These are phyloP conservation scores for Panicum hallii DNA, from an alignment of 202 grass and related monocot species.

Conservation along the genomic window DNA sequence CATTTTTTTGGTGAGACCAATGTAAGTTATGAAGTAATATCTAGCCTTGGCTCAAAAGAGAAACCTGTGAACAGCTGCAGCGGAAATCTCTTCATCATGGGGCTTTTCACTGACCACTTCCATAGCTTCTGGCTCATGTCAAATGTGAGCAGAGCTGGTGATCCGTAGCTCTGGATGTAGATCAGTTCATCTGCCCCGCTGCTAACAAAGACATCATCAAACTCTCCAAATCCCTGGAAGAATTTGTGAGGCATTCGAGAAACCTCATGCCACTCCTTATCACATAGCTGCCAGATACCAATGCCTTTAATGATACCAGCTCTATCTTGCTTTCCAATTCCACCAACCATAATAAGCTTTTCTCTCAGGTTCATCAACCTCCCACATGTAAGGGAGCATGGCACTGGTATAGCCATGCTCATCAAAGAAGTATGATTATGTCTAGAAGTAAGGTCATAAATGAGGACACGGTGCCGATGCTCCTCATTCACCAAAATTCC, in stretches of 20 bases:
- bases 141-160: constrained; percentile 72
- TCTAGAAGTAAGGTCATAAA: constrained; percentile 66
- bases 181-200: constrained; percentile 72
- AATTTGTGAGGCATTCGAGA: constrained; percentile 84
- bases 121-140: constrained; percentile 69
- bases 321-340: constrained; percentile 79
- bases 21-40: constrained; percentile 56
- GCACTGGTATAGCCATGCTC: constrained; percentile 69
- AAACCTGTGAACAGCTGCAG: constrained; percentile 89
- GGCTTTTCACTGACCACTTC: constrained; percentile 81
- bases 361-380: constrained; percentile 80
- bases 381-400: constrained; percentile 72
- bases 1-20: not conserved
- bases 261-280: constrained; percentile 72
- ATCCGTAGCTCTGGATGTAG: constrained; percentile 92
- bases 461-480: constrained; percentile 64
- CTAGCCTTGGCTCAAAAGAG: constrained; percentile 78
- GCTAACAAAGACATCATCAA: constrained; percentile 86
- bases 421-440: constrained; percentile 52
- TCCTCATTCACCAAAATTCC: constrained; percentile 58
- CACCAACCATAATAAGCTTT: constrained; percentile 75
- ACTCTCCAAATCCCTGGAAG: constrained; percentile 89
- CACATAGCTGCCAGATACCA: constrained; percentile 73
- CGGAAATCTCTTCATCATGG: constrained; percentile 74
- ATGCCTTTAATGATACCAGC: constrained; percentile 89